Conservation (phyloP, 148 eudicot species). For the Simmondsia chinensis region DNA sequence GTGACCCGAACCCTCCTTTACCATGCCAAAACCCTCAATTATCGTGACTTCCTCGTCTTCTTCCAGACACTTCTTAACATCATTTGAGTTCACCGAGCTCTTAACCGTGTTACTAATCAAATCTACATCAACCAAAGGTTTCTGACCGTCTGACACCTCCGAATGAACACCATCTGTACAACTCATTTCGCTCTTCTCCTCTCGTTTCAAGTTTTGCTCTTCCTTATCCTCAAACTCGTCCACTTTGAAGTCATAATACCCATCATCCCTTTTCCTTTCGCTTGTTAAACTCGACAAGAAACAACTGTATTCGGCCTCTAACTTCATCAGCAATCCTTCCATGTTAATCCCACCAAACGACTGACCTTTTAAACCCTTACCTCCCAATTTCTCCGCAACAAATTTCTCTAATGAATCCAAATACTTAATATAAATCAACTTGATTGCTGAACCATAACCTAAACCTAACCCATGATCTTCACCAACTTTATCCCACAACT, state of each 20-base stretch:
- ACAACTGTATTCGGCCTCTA: constrained; percentile 26
- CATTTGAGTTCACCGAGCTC: constrained; percentile 12
- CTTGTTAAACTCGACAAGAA: constrained; percentile 18
- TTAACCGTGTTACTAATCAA: constrained; percentile 11
- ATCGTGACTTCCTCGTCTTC: constrained; percentile 11
- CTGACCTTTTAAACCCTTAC: constrained; percentile 11
- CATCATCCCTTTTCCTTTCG: constrained; percentile 25
- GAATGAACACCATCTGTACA: constrained; percentile 7
- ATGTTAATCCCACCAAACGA: constrained; percentile 6
- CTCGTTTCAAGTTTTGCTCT: neutral
- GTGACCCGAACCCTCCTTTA: constrained; percentile 15
- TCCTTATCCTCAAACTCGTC: constrained; percentile 22
- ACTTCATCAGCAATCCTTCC: constrained; percentile 25
- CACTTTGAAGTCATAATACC: constrained; percentile 15
- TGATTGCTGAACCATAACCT: constrained; percentile 35
- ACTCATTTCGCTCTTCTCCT: constrained; percentile 25
- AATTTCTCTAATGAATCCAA: constrained; percentile 28
- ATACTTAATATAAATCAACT: constrained; percentile 51
- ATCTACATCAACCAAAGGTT: constrained; percentile 5
- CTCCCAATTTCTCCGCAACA: constrained; percentile 12
- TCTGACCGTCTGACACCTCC: constrained; percentile 11
- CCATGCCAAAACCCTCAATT: constrained; percentile 15
- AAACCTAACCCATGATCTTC: constrained; percentile 38
- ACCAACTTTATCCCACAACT: constrained; percentile 50
- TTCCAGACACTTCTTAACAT: constrained; percentile 11